Evolutionary conservation across 257 asterid genomes (phyloP), one percentile per base, ranked within the genome.

Genomic region (Echites panduratus): DNA sequence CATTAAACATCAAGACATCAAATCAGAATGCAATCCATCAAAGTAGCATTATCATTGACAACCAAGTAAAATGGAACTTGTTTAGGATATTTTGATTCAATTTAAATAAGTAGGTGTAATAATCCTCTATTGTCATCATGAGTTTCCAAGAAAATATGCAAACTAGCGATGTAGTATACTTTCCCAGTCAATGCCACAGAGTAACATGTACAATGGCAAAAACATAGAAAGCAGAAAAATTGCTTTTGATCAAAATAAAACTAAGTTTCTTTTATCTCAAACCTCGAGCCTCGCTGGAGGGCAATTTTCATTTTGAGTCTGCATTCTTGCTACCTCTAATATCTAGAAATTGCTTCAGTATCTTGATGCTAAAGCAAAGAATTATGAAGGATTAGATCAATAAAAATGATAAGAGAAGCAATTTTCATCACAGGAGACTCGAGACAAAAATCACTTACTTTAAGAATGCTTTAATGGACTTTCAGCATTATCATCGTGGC

Each of bases 111-210:
- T 79, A 71, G 29, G 0, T 48, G 54, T 84, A 81, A 41, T 81
- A 84, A 77, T 84, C 87, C 76, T 74, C 84, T 61, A 84, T 84
- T 32, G 85, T 84, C 75, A 81, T 22, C 88, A 81, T 79, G 62
- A 85, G 68, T 68, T 84, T 20, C 88, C 85, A 12, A 84, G 83
- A n/a, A 65, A 84, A 74, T 84, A 84, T 81, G 68, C 88, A 84
- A 45, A 84, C 79, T 24, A 81, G 14, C 52, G 79, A 44, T 72
- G 85, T 81, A 56, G 73, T 70, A 75, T 47, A 71, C 72, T 76
- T 81, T 0, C 85, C 88, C 85, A 78, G 82, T 58, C 29, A 24
- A 27, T 5, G 17, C 22, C 49, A 12, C 7, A 52, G 38, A 74
- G 19, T 8, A 32, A 24, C 24, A 32, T 63, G 16, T 13, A 20